Base-by-base conservation (phyloP, 805 yeast genomes). In the Scheffersomyces lignosus region DNA sequence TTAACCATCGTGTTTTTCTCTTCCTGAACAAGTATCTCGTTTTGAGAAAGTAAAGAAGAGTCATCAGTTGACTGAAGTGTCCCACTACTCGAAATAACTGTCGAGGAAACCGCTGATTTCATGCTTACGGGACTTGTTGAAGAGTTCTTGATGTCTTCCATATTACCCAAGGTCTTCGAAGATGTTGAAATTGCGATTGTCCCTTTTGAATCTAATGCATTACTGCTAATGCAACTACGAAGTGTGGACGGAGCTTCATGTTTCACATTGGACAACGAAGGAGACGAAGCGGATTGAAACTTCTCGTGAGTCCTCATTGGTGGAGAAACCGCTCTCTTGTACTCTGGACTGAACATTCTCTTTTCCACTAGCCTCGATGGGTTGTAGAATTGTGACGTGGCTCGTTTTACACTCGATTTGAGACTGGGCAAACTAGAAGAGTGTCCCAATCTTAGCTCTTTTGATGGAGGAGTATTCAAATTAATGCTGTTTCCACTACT, bases 21-120 rank as follows among this genome's bases (percentile, higher is more conserved):
- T 20, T 20, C 24, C 10, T 20, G 7, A 35, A 29, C 29, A 27
- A 31, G 34, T 34, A 22, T 10, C 10, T 37, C 57, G 28, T 37
- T 41, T 15, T 50, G 58, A 13, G 56, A 53, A 3, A 43, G 29
- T 15, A 58, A 37, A 4, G 57, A 47, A 2, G 64, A 58, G 40
- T 55, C 58, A 29, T 60, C 65, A 3, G 67, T 59, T 5, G 62
- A 56, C 24, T 51, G 62, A 10, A 52, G 43, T 1, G 66, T 57
- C 8, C 58, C 60, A 34, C 40, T 54, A 15, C 54, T 48, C 2
- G 64, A 60, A 16, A 58, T 46, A 12, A 57, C 50, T 15, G 62
- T 52, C 4, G 63, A 54, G n/a, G 61, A 54, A 4, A 51, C 41
- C 25, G 53, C 63, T 1, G 64, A 59, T 14, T 45, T 45, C 5